phyloP scores from a whole-genome alignment of 768 basidiomycete genomes.

The Termitomyces heimii region DNA sequence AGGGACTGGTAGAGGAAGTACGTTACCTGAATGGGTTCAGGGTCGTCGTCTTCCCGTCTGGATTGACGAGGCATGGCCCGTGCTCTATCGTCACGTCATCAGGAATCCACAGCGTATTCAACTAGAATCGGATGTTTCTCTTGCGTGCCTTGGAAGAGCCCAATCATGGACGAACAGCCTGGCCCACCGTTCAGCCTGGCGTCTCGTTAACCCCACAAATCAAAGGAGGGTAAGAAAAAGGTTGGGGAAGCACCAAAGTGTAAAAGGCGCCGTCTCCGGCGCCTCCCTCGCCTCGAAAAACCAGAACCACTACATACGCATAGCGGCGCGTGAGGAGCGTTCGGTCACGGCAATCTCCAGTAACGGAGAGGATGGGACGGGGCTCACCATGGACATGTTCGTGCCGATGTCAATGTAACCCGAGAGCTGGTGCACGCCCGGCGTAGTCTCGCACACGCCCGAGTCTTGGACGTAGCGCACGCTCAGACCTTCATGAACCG shows the following conservation, averaged over 20 bases:
- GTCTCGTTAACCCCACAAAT: background rate
- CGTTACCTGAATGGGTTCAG: slow-evolving; percentile 58
- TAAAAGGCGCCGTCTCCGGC: slow-evolving; percentile 60
- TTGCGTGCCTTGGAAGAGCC: slow-evolving; percentile 51
- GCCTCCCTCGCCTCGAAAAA: slow-evolving; percentile 60
- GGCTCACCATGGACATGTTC: slow-evolving; percentile 57
- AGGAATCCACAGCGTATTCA: no score
- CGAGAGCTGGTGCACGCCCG: slow-evolving; percentile 51
- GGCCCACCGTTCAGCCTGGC: slow-evolving; percentile 54
- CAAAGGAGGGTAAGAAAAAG: slow-evolving; percentile 40
- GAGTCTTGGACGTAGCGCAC: slow-evolving; percentile 52
- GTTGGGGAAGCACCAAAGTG: slow-evolving; percentile 56
- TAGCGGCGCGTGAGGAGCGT: no score
- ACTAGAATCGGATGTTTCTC: background rate
- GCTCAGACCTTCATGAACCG: slow-evolving; percentile 16
- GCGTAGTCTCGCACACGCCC: slow-evolving; percentile 61
- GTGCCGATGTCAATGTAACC: slow-evolving; percentile 55
- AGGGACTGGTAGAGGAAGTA: slow-evolving; percentile 43
- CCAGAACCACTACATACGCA: slow-evolving; percentile 58
- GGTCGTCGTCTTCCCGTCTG: slow-evolving; percentile 43
- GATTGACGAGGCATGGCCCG: slow-evolving; percentile 56
- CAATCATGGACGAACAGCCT: slow-evolving; percentile 60
- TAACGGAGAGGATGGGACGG: slow-evolving; percentile 36
- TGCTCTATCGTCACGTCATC: slow-evolving; percentile 37
- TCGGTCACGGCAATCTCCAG: no score